These are phyloP conservation scores for Fusarium nygamai DNA, from an alignment of 2,329 filamentous ascomycete species.

Conservation along the genomic window DNA sequence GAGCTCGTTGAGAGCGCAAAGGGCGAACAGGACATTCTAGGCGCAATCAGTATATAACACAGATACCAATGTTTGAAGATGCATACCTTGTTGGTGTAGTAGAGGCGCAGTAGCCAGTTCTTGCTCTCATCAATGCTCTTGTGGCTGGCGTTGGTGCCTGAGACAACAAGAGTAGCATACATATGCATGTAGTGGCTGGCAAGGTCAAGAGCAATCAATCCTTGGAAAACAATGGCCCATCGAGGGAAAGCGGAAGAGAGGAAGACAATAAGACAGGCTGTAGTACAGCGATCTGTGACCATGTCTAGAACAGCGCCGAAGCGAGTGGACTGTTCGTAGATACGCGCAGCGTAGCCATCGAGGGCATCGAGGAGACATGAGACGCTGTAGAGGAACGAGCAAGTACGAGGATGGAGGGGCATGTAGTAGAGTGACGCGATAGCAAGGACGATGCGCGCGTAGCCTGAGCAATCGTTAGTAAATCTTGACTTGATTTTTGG, in stretches of 20 bases:
- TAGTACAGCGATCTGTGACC: slow-evolving; percentile 98
- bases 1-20: slow-evolving; percentile 90
- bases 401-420: slow-evolving; percentile 97
- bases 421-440: slow-evolving; percentile 97
- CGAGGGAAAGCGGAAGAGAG: slow-evolving; percentile 92
- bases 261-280: slow-evolving; percentile 93
- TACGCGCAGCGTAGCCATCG: slow-evolving; percentile 85
- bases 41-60: slow-evolving; percentile 8
- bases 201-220: slow-evolving; percentile 89
- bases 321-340: slow-evolving; percentile 89
- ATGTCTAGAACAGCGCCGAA: slow-evolving; percentile 98
- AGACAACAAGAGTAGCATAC: slow-evolving; percentile 93
- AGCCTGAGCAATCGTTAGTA: slow-evolving; percentile 62
- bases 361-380: slow-evolving; percentile 96
- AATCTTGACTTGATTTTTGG: neutral
- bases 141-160: slow-evolving; percentile 81
- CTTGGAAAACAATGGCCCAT: slow-evolving; percentile 94
- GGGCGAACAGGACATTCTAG: slow-evolving; percentile 88
- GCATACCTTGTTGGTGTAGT: slow-evolving; percentile 94
- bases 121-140: slow-evolving; percentile 91
- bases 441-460: slow-evolving; percentile 81
- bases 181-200: slow-evolving; percentile 99
- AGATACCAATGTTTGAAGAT: neutral
- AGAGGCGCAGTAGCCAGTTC: slow-evolving; percentile 90
- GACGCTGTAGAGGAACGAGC: slow-evolving; percentile 88